These are phyloP conservation scores for Eucalyptus brandiana DNA, from an alignment of 345 rosid species.

Conservation along the genomic window DNA sequence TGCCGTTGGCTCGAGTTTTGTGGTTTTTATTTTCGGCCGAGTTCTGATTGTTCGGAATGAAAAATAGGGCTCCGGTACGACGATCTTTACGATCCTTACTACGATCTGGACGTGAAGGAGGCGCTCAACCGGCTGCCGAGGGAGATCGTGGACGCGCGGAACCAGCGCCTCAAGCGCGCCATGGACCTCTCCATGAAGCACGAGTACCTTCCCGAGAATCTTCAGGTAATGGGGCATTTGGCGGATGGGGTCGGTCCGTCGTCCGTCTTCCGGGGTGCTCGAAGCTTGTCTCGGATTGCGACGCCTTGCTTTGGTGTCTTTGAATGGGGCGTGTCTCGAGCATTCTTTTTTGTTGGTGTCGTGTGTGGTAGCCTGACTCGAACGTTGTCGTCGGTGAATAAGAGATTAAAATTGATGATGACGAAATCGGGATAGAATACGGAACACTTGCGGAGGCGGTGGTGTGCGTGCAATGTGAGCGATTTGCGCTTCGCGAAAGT, in stretches of 20 bases:
- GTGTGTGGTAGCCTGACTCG: background rate
- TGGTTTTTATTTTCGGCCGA: background rate
- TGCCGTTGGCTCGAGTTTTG: background rate
- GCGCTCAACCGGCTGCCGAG: constrained; percentile 81
- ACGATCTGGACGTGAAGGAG: constrained; percentile 78
- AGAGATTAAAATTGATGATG: background rate
- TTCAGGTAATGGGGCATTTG: constrained; percentile 38
- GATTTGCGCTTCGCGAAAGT: background rate
- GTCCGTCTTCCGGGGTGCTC: background rate
- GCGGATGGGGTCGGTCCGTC: background rate
- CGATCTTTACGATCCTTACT: constrained; percentile 78
- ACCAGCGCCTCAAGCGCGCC: constrained; percentile 97
- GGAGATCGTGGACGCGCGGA: constrained; percentile 85
- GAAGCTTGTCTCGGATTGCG: background rate
- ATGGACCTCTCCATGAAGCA: constrained; percentile 99
- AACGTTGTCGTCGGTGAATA: background rate
- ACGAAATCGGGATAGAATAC: background rate
- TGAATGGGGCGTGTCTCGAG: background rate
- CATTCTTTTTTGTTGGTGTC: background rate
- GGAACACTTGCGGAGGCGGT: background rate
- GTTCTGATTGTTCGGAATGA: background rate
- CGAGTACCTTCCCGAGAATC: constrained; percentile 67
- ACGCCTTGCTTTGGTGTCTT: background rate
- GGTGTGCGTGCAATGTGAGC: background rate
- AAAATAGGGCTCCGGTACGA: constrained; percentile 76